Base-by-base conservation (phyloP, 768 basidiomycete species). In the Pisolithus tinctorius region DNA sequence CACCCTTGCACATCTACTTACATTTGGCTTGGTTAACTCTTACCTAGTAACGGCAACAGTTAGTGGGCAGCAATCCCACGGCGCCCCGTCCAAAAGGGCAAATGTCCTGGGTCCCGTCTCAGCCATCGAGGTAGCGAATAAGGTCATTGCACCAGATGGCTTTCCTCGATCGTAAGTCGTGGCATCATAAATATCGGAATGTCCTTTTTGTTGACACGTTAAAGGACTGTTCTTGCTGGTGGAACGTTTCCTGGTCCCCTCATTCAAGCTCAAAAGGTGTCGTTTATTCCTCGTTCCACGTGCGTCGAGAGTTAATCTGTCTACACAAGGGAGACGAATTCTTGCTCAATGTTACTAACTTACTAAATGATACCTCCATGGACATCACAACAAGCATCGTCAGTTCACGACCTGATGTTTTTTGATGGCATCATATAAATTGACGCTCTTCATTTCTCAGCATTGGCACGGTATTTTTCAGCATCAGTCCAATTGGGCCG, bases 381-480 rank as follows among this genome's bases (percentile, higher is more conserved):
- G 45, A 59, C 9, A 58, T 52, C 26, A 47, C 53, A 3, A 63
- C 63, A 6, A 57, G 57, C 25, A 60, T 65, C n/a, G 64, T 66
- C 30, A 50, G 63, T 50, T 30, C 31, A n/a, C 16, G 27, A 8
- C 4, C 14, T 16, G 8, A 27, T n/a, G 16, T 10, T 14, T 45
- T 17, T 16, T 14, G 27, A 27, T 16, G 13, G 8, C 43, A 26
- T 11, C 4, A 16, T 4, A 26, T 16, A 45, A 45, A 45, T 17
- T 30, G 16, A 45, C 16, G 2, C 14, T 6, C 29, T 34, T 4
- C 11, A 14, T 11, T 13, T 17, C 16, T 0, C 6, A 81, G 80
- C 79, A 81, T 55, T 81, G 77, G 78, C 80, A 81, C 56, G 79
- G 80, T 3, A 57, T 81, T 44, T 69, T 64, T 47, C 78, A 80